Conservation (phyloP, 805 yeast genomes). For the Candida multigemmis region DNA sequence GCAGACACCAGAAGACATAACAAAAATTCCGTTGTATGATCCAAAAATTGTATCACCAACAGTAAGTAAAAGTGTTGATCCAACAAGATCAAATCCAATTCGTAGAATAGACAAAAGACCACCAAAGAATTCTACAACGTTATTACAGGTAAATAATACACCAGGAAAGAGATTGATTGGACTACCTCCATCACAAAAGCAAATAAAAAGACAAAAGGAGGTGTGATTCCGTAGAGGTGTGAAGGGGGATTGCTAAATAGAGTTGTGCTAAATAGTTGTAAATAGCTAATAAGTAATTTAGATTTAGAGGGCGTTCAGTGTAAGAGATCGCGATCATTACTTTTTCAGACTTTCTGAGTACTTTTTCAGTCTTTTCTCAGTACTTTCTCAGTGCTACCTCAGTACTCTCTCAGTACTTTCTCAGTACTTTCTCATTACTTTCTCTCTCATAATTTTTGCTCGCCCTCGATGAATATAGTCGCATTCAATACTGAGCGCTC, state of each 20-base stretch:
- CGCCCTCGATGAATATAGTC: too few relatives aligned
- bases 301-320: too few relatives aligned
- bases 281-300: too few relatives aligned
- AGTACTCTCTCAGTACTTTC: not conserved
- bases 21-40: conserved; percentile 50
- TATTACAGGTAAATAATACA: conserved; percentile 2
- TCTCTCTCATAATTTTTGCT: too few relatives aligned
- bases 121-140: conserved; percentile 1
- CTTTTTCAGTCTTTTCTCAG: not conserved
- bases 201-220: too few relatives aligned
- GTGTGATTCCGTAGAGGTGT: too few relatives aligned
- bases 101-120: conserved; percentile 23
- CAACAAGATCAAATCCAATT: conserved; percentile 56
- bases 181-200: conserved; percentile 22
- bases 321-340: too few relatives aligned
- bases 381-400: not conserved
- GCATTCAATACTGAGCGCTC: too few relatives aligned
- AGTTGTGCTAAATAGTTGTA: too few relatives aligned
- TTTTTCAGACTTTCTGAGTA: not conserved
- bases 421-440: not conserved
- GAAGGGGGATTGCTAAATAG: too few relatives aligned
- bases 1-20: conserved; percentile 24
- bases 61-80: conserved; percentile 52
- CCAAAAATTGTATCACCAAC: conserved; percentile 41
- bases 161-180: conserved; percentile 24